Evolutionary conservation across 192 early-diverging fungal species (phyloP).

Genomic region (Backusella westeae): DNA sequence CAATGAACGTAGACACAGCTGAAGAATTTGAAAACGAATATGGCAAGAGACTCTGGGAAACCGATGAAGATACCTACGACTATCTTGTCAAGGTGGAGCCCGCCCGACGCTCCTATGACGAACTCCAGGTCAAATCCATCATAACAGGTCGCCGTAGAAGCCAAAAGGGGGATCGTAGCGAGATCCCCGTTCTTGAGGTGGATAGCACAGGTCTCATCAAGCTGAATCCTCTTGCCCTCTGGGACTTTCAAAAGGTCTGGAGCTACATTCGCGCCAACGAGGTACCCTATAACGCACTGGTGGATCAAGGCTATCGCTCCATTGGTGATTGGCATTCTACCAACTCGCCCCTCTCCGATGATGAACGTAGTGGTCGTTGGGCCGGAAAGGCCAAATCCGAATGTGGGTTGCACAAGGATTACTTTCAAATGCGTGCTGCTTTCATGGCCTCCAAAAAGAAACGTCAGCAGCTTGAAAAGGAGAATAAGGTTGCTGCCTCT

Average conservation of each 20-base stretch:
- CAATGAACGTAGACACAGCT: conserved; percentile 54
- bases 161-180: conserved; percentile 81
- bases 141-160: conserved; percentile 89
- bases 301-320: conserved; percentile 89
- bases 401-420: conserved; percentile 96
- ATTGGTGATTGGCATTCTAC: conserved; percentile 96
- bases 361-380: conserved; percentile 92
- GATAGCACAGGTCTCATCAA: conserved; percentile 84
- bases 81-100: conserved; percentile 95
- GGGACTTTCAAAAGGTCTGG: conserved; percentile 91
- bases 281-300: conserved; percentile 88
- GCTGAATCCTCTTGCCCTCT: conserved; percentile 87
- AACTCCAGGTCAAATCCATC: conserved; percentile 67
- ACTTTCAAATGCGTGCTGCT: conserved; percentile 85
- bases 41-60: conserved; percentile 85
- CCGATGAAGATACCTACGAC: conserved; percentile 78
- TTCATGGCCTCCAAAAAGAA: conserved; percentile 78
- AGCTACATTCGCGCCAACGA: conserved; percentile 77
- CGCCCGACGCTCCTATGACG: conserved; percentile 77
- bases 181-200: conserved; percentile 77
- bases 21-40: conserved; percentile 69
- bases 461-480: conserved; percentile 37
- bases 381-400: conserved; percentile 84
- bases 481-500: background rate
- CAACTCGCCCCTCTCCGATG: conserved; percentile 56